Base-by-base conservation (phyloP, 1,139 yeast species). In the Hansenula anomala region DNA sequence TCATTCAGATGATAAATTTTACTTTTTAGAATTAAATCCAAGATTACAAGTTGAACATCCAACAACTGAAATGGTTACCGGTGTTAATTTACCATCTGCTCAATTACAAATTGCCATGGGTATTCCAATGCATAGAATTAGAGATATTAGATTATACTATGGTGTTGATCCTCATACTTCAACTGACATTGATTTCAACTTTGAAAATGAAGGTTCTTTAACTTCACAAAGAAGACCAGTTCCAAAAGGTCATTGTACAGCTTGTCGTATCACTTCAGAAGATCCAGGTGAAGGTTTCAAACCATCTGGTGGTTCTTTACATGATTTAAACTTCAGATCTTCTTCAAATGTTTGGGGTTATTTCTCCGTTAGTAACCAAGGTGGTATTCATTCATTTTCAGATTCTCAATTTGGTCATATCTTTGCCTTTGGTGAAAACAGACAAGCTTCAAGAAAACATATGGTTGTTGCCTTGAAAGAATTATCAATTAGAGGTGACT, bases 101-200 rank as follows among this genome's bases (percentile, higher is more conserved):
- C 98, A 92, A 70, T 78, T 92, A 51, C 97, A 92, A 67, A 87
- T 92, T 66, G 97, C 98, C 50, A 92, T 92, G 98, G 98, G 98
- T 75, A 79, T 92, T 45, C 97, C 98, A 51, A 80, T 92, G 77
- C 95, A 92, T 63, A 78, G 95, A 67, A 86, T 92, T 54, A 78
- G 85, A 57, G 98, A 92, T 60, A 92, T 92, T 56, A 80, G 98
- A 64, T 69, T 88, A 48, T 72, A 87, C 56, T 92, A 92, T 60
- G 98, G 98, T 49, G 95, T 87, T 46, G 97, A 92, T 61, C 97
- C 98, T 43, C 95, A 88, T 58, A 80, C 95, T 40, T 70, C 90
- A 20, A 84, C 96, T 38, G 86, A 83, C 45, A 87, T 92, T 54
- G 98, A 92, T 63, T 92, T 88, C 57, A 92, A 84, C 51, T 92